Evolutionary conservation across 108 stramenopile species (phyloP).

Genomic region (Hondaea fermentalgiana): DNA sequence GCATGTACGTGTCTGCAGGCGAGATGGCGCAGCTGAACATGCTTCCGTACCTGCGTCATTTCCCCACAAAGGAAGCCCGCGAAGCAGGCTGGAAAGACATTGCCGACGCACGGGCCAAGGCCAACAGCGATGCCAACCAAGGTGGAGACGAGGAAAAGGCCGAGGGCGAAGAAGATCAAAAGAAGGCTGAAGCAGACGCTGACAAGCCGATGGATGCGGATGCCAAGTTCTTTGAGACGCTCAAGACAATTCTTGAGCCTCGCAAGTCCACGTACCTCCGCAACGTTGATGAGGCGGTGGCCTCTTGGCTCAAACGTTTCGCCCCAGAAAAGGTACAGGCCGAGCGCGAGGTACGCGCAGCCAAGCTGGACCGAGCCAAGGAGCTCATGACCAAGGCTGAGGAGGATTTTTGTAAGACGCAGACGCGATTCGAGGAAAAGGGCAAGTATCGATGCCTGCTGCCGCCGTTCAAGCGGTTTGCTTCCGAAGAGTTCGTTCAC

Average conservation of each 20-base stretch:
- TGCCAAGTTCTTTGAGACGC: not conserved
- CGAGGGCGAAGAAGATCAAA: not conserved
- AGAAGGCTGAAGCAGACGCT: not conserved
- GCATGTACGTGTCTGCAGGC: not conserved
- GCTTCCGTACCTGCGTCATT: not conserved
- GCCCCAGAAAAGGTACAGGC: not conserved
- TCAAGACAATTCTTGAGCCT: not conserved
- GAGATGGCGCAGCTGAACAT: not conserved
- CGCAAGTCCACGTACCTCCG: not conserved
- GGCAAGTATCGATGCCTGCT: not conserved
- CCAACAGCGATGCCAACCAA: not conserved
- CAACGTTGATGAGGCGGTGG: not conserved
- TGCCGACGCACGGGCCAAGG: not conserved
- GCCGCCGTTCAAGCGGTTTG: not conserved
- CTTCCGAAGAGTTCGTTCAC: not conserved
- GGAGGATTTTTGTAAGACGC: not conserved
- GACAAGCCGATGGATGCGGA: not conserved
- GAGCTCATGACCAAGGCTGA: not conserved
- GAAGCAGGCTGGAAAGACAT: not conserved
- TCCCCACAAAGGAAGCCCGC: not conserved
- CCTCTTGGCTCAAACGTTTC: not conserved
- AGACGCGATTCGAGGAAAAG: not conserved
- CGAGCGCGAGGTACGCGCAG: not conserved
- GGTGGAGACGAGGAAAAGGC: not conserved
- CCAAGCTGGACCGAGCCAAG: not conserved